phyloP scores from a whole-genome alignment of 176 grass and related monocot species.

The Oryza meridionalis region DNA sequence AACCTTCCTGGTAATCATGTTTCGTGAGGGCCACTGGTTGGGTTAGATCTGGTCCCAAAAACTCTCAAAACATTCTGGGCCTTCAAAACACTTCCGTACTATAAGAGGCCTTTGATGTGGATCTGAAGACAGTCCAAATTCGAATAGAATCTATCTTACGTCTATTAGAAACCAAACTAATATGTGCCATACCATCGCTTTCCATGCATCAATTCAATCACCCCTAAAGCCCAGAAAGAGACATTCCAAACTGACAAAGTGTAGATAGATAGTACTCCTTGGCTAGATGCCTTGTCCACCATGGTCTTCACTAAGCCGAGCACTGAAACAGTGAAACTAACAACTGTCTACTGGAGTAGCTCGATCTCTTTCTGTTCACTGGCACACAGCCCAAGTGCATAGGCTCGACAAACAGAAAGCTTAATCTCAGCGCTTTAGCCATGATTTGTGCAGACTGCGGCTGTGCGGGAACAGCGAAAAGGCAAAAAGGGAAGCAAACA shows the following conservation, averaged over 20 bases:
- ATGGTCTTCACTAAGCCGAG: constrained; percentile 1
- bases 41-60: not conserved
- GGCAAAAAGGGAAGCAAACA: not conserved
- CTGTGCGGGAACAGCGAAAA: constrained; percentile 22
- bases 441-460: constrained; percentile 39
- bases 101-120: not conserved
- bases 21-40: not conserved
- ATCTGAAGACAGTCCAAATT: not conserved
- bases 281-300: not conserved
- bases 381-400: not conserved
- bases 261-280: not conserved
- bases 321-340: not conserved
- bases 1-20: not conserved
- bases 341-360: too few species aligned
- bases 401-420: constrained; percentile 17
- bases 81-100: not conserved
- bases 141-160: not conserved
- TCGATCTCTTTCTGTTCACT: not conserved
- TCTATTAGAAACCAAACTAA: constrained; percentile 4
- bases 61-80: not conserved
- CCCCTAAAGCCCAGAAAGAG: constrained; percentile 12
- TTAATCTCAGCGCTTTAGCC: constrained; percentile 39
- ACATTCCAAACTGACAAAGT: not conserved
- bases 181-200: not conserved
- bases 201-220: not conserved